These are phyloP conservation scores for Polygonum aviculare DNA, from an alignment of 148 eudicot species.

Conservation along the genomic window DNA sequence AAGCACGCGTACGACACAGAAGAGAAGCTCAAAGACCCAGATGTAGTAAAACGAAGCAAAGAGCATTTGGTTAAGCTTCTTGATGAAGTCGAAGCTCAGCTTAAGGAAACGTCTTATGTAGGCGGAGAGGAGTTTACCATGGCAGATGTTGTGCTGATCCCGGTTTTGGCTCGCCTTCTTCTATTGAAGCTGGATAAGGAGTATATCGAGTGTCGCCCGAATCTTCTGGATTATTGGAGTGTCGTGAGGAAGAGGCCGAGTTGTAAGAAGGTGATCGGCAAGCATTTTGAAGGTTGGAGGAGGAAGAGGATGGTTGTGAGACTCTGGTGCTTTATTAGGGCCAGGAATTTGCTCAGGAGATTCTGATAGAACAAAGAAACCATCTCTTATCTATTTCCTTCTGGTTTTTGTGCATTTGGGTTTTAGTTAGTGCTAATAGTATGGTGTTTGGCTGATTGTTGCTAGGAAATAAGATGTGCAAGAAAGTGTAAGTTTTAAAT, in stretches of 20 bases:
- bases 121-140: conserved; percentile 68
- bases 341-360: conserved; percentile 51
- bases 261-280: conserved; percentile 70
- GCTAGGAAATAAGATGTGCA: not conserved
- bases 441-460: not conserved
- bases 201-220: conserved; percentile 51
- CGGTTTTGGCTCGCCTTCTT: conserved; percentile 50
- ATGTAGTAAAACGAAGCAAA: conserved; percentile 45
- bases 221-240: conserved; percentile 57
- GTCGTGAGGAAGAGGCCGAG: conserved; percentile 64
- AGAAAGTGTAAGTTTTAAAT: not conserved
- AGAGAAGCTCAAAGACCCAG: conserved; percentile 56
- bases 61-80: conserved; percentile 64
- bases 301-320: conserved; percentile 50
- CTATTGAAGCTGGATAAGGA: conserved; percentile 57
- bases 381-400: not conserved
- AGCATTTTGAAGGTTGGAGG: conserved; percentile 75
- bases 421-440: not conserved
- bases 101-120: conserved; percentile 38
- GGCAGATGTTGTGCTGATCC: conserved; percentile 75
- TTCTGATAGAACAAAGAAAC: conserved; percentile 22
- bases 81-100: conserved; percentile 64
- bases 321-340: conserved; percentile 59
- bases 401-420: not conserved
- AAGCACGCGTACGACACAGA: conserved; percentile 64